phyloP scores from a whole-genome alignment of 495 filamentous ascomycete species.

The Usnea hakonensis region DNA sequence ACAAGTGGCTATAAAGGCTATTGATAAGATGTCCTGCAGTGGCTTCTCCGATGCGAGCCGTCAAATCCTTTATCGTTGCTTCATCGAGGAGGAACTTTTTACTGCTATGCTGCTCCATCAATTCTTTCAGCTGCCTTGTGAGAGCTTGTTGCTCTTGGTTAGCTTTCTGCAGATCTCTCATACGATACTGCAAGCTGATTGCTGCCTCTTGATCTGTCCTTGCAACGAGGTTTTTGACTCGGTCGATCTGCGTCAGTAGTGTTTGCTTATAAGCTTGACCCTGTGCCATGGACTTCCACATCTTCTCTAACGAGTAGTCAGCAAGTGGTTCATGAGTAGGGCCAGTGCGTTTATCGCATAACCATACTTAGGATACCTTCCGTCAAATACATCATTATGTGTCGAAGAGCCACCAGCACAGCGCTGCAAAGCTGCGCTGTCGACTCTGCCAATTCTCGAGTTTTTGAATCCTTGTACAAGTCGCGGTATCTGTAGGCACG shows the following conservation, averaged over 20 bases:
- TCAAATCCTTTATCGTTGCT: neutral
- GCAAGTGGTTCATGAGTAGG: neutral
- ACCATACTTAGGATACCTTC: neutral
- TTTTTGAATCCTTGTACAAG: neutral
- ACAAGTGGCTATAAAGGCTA: neutral
- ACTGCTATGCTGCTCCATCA: neutral
- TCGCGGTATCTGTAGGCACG: neutral
- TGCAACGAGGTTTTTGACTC: neutral
- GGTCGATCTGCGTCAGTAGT: neutral
- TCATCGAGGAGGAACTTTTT: neutral
- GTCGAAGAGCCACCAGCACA: neutral
- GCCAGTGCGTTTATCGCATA: too few relatives aligned
- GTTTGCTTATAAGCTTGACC: neutral
- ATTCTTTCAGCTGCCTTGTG: neutral
- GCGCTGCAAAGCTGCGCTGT: conserved; percentile 4
- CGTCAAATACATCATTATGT: neutral
- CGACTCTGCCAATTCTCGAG: neutral
- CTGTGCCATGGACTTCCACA: neutral
- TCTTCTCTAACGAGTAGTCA: neutral
- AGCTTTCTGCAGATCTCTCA: neutral
- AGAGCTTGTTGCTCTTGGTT: neutral
- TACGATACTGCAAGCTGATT: neutral
- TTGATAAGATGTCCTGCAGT: neutral
- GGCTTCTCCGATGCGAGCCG: neutral
- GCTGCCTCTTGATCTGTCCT: neutral